Percentiles rank a stretch among this genome's conserved stretches.
phyloP scores from a whole-genome alignment of 164 flowering plant species.

The Dillenia suffruticosa region DNA sequence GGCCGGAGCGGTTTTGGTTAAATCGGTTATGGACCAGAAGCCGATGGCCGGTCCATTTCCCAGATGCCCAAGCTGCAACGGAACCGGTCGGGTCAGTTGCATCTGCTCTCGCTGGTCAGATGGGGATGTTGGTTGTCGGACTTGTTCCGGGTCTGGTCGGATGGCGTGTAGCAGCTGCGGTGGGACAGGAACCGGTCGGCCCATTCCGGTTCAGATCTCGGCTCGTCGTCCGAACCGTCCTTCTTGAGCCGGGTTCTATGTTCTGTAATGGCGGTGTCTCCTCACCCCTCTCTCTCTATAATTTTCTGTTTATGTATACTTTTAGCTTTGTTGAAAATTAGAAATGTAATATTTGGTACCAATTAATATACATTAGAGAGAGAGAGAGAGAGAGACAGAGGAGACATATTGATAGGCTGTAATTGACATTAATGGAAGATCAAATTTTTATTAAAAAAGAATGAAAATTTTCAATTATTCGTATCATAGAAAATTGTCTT shows the following conservation, averaged over 20 bases:
- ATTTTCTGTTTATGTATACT: too few species aligned
- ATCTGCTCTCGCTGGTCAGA: constrained; percentile 89
- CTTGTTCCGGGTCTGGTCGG: constrained; percentile 87
- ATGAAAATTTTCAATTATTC: too few species aligned
- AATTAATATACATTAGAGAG: too few species aligned
- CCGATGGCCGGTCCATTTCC: constrained; percentile 73
- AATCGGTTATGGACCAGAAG: constrained; percentile 69
- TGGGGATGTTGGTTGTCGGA: constrained; percentile 83
- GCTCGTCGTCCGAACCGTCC: constrained; percentile 44
- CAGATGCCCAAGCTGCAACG: constrained; percentile 79
- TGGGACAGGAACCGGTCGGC: constrained; percentile 91
- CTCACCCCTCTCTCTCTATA: too few species aligned
- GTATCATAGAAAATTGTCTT: too few species aligned
- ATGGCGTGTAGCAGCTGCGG: constrained; percentile 86
- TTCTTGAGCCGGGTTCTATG: constrained; percentile 1
- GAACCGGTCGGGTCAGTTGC: constrained; percentile 77
- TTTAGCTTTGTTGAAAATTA: too few species aligned
- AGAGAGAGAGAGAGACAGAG: too few species aligned
- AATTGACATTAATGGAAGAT: too few species aligned
- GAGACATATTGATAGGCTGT: too few species aligned
- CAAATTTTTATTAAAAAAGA: too few species aligned
- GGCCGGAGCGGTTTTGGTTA: constrained; percentile 80
- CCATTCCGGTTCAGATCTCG: constrained; percentile 67
- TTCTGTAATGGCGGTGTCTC: too few species aligned
- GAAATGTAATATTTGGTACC: too few species aligned